Percentiles rank a stretch among this genome's conserved stretches.
Evolutionary conservation across 1,284 basidiomycete species (phyloP).

Genomic region (Malassezia arunalokei): DNA sequence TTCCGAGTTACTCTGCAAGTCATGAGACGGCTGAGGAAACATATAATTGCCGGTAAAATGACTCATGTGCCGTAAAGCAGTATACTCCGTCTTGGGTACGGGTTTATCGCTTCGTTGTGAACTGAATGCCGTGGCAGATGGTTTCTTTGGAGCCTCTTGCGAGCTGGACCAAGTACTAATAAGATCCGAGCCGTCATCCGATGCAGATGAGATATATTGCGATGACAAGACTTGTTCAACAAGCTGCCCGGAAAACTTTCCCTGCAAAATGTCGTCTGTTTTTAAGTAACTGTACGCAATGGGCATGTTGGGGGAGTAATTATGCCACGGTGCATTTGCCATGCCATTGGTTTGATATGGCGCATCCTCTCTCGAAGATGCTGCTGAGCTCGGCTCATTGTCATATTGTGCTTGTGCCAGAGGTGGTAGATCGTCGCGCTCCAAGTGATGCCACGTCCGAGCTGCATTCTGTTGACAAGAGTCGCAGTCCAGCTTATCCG

Average conservation of each 20-base stretch:
- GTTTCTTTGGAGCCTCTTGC: neutral
- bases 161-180: neutral
- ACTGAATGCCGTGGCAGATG: neutral
- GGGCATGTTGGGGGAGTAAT: neutral
- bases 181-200: neutral
- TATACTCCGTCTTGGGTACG: too few species aligned
- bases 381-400: too few species aligned
- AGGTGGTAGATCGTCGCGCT: too few species aligned
- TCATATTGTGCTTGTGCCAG: too few species aligned
- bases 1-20: too few species aligned
- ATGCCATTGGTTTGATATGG: neutral
- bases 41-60: too few species aligned
- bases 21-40: too few species aligned
- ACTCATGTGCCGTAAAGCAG: too few species aligned
- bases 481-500: too few species aligned
- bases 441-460: too few species aligned
- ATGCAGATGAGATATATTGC: neutral
- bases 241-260: neutral
- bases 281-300: constrained; percentile 1
- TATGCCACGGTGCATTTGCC: constrained; percentile 1
- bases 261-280: neutral
- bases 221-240: neutral
- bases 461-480: too few species aligned
- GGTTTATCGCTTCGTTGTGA: too few species aligned
- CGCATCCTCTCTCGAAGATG: neutral